Evolutionary conservation across 1,139 yeast genomes (phyloP).

Genomic region (Debaryomyces nepalensis): DNA sequence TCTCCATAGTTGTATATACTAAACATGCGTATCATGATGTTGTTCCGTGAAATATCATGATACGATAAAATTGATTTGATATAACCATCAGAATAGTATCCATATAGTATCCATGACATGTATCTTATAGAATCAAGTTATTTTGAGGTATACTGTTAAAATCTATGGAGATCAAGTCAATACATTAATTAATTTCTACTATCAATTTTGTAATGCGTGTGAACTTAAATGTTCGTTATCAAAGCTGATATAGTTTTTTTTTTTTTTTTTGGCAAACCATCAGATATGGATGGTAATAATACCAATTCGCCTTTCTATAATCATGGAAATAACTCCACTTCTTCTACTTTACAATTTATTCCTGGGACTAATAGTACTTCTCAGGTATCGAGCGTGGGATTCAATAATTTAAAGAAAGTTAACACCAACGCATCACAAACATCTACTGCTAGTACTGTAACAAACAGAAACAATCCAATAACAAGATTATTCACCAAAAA

Average conservation of each 20-base stretch:
- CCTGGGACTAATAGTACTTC: constrained; percentile 20
- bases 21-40: too few relatives aligned
- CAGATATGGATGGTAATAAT: constrained; percentile 11
- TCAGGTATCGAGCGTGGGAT: constrained; percentile 47
- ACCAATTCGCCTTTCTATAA: constrained; percentile 19
- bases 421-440: constrained; percentile 38
- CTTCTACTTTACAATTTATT: constrained; percentile 21
- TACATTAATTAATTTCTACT: too few relatives aligned
- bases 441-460: constrained; percentile 29
- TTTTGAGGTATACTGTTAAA: too few relatives aligned
- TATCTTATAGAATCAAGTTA: too few relatives aligned
- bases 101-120: too few relatives aligned
- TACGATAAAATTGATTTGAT: too few relatives aligned
- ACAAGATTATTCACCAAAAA: constrained; percentile 42
- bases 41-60: too few relatives aligned
- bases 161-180: too few relatives aligned
- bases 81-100: too few relatives aligned
- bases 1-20: too few relatives aligned
- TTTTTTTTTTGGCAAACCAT: not conserved
- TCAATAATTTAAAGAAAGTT: constrained; percentile 42
- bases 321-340: constrained; percentile 28
- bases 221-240: not conserved
- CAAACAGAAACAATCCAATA: constrained; percentile 33
- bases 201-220: not conserved
- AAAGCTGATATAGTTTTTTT: not conserved